Percentiles rank a stretch among this genome's conserved stretches.
Evolutionary conservation across 345 rosid genomes (phyloP).

Genomic region (Punica granatum): DNA sequence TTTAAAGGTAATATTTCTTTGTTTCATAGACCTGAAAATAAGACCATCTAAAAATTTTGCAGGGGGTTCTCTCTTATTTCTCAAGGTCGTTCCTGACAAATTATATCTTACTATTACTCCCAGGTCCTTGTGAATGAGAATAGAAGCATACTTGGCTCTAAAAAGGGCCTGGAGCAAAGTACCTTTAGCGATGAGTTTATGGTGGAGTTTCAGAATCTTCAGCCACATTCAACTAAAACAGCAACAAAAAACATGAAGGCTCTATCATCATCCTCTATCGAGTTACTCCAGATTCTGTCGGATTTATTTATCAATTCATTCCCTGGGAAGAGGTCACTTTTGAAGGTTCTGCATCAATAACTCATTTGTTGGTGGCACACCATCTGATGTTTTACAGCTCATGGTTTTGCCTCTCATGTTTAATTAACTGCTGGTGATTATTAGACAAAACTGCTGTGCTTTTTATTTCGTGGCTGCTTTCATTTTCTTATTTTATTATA

Average conservation of each 20-base stretch:
- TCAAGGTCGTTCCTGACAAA: background rate
- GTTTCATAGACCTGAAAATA: background rate
- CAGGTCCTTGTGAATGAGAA: slow-evolving; percentile 73
- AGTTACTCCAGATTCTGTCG: slow-evolving; percentile 62
- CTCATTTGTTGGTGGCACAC: slow-evolving; percentile 1
- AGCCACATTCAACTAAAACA: slow-evolving; percentile 53
- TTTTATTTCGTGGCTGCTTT: background rate
- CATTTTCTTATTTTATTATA: background rate
- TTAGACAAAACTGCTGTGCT: background rate
- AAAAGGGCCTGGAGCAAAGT: slow-evolving; percentile 21
- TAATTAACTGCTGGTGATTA: background rate
- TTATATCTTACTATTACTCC: background rate
- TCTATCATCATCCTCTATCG: slow-evolving; percentile 53
- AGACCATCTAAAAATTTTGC: background rate
- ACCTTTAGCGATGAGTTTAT: slow-evolving; percentile 22
- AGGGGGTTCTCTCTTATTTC: background rate
- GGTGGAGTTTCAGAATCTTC: slow-evolving; percentile 23
- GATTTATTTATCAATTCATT: slow-evolving; percentile 44
- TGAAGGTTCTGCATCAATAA: slow-evolving; percentile 46
- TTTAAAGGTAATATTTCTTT: slow-evolving; percentile 43
- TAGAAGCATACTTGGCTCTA: slow-evolving; percentile 29
- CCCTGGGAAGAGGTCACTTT: slow-evolving; percentile 36
- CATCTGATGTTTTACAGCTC: background rate
- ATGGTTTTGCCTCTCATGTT: background rate
- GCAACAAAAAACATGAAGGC: slow-evolving; percentile 63